Conservation (phyloP, 2,329 filamentous ascomycete genomes). For the Biscogniauxia sp. region DNA sequence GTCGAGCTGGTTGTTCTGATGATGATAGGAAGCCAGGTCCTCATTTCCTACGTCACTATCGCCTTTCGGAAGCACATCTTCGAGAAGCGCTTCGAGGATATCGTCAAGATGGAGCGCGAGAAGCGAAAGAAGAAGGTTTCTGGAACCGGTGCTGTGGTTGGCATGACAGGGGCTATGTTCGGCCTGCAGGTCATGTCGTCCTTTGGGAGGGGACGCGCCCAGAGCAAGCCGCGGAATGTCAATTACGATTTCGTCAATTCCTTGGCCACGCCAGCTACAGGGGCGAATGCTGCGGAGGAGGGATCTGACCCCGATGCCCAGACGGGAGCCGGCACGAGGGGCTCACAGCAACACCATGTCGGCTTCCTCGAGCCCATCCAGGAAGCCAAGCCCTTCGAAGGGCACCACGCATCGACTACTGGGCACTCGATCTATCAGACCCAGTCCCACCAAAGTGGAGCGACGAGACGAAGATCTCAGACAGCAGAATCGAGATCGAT, state of each 20-base stretch:
- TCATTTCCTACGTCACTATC: slow-evolving; percentile 64
- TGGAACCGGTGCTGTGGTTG: slow-evolving; percentile 21
- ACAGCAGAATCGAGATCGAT: slow-evolving; percentile 15
- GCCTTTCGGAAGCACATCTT: slow-evolving; percentile 60
- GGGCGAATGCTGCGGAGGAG: slow-evolving; percentile 6
- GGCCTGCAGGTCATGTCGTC: slow-evolving; percentile 30
- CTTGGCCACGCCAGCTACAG: slow-evolving; percentile 4
- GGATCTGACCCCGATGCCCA: slow-evolving; percentile 8
- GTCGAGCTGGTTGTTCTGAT: slow-evolving; percentile 63
- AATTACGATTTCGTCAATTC: slow-evolving; percentile 2
- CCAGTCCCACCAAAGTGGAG: slow-evolving; percentile 19
- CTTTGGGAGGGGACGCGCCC: slow-evolving; percentile 20
- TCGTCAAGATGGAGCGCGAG: slow-evolving; percentile 44
- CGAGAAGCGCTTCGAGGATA: slow-evolving; percentile 55
- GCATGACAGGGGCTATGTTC: slow-evolving; percentile 29
- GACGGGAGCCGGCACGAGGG: slow-evolving; percentile 4
- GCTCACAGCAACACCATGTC: slow-evolving; percentile 20
- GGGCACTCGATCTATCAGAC: slow-evolving; percentile 24
- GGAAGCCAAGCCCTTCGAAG: slow-evolving; percentile 18
- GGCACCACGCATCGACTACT: slow-evolving; percentile 12
- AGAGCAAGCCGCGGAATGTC: slow-evolving; percentile 12
- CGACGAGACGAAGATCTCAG: slow-evolving; percentile 15
- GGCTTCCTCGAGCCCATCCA: slow-evolving; percentile 25
- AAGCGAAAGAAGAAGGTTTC: slow-evolving; percentile 24
- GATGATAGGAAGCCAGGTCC: slow-evolving; percentile 64